Percentiles rank a stretch among this genome's conserved stretches.
Evolutionary conservation across 331 rosid species (phyloP).

Genomic region (Spiraea crenata): DNA sequence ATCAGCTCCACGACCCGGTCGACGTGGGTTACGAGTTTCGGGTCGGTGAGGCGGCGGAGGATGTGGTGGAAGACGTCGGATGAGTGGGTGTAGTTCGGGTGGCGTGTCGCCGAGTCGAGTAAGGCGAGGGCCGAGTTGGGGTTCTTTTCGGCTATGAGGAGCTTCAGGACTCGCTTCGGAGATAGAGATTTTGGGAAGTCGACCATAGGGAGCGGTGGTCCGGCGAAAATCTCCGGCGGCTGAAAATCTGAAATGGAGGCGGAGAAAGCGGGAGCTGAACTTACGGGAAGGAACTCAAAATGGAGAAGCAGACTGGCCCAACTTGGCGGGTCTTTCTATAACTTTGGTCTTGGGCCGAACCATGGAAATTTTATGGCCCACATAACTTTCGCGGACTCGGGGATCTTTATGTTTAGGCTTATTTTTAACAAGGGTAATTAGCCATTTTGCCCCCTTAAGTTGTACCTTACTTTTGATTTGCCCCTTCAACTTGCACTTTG

Average conservation of each 20-base stretch:
- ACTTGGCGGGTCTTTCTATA: neutral
- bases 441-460: too few relatives aligned
- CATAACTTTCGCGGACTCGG: too few relatives aligned
- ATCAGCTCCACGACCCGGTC: slow-evolving; percentile 48
- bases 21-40: slow-evolving; percentile 40
- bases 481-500: too few relatives aligned
- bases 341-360: neutral
- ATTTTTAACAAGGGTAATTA: too few relatives aligned
- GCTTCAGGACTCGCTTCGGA: slow-evolving; percentile 55
- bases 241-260: neutral
- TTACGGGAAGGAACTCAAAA: neutral
- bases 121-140: slow-evolving; percentile 55
- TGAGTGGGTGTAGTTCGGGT: slow-evolving; percentile 48
- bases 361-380: neutral
- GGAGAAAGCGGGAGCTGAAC: neutral
- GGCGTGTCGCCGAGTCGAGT: slow-evolving; percentile 60
- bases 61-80: slow-evolving; percentile 61
- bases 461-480: too few relatives aligned
- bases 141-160: slow-evolving; percentile 68
- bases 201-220: slow-evolving; percentile 26
- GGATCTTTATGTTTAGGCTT: too few relatives aligned
- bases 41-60: slow-evolving; percentile 59
- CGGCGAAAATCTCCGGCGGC: neutral
- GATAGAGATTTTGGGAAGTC: slow-evolving; percentile 58
- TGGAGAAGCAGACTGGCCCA: neutral